phyloP scores from a whole-genome alignment of 176 grass and related monocot species.

The Carex pumila region DNA sequence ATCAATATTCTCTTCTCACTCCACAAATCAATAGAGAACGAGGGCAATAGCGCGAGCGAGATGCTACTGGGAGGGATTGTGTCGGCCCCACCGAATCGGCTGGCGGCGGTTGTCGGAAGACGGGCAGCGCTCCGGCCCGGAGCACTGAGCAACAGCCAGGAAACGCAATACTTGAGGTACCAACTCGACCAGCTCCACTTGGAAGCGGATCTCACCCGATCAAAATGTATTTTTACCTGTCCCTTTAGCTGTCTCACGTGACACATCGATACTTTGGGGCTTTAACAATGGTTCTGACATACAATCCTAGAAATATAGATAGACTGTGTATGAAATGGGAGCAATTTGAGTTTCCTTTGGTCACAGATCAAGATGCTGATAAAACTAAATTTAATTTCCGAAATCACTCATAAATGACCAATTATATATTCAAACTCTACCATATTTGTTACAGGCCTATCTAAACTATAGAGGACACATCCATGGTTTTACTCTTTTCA shows the following conservation, averaged over 20 bases:
- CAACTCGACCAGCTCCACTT: conserved; percentile 76
- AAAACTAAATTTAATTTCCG: background rate
- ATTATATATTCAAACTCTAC: background rate
- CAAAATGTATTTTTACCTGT: conserved; percentile 44
- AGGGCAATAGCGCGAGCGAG: background rate
- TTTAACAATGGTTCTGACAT: too few species aligned
- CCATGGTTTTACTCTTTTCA: background rate
- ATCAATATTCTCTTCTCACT: background rate
- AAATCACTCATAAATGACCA: background rate
- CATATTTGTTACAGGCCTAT: background rate
- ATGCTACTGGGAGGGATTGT: conserved; percentile 29
- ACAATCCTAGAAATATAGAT: background rate
- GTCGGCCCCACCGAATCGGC: conserved; percentile 6
- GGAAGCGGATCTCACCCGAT: conserved; percentile 65
- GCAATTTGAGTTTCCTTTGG: background rate
- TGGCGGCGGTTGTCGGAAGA: background rate
- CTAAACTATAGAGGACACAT: background rate
- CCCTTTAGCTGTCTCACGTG: background rate
- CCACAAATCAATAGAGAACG: background rate
- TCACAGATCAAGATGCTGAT: background rate
- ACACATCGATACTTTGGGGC: background rate
- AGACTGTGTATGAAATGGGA: background rate
- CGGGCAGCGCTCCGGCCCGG: background rate
- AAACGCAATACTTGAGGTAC: conserved; percentile 34
- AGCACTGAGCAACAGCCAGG: background rate